Evolutionary conservation across 2,329 filamentous ascomycete species (phyloP).

Genomic region (Aspergillus persii): DNA sequence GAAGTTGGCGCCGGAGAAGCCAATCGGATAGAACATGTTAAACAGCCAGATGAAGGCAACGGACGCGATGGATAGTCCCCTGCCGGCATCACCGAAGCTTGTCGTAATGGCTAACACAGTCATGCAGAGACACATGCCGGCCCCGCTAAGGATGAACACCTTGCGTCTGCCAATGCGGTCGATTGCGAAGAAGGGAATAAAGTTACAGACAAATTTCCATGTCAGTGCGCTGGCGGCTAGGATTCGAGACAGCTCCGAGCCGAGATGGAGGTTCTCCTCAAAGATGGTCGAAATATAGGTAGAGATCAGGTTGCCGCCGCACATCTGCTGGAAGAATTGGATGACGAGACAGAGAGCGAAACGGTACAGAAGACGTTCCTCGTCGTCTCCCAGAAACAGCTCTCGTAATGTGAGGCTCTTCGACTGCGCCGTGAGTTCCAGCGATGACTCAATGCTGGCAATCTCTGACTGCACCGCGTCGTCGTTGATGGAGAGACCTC

Average conservation of each 20-base stretch:
- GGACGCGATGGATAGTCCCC: conserved; percentile 8
- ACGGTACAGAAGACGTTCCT: conserved; percentile 50
- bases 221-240: conserved; percentile 16
- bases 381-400: conserved; percentile 40
- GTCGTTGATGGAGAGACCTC: conserved; percentile 26
- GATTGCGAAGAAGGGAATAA: conserved; percentile 16
- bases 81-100: conserved; percentile 5
- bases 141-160: conserved; percentile 18
- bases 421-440: conserved; percentile 38
- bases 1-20: conserved; percentile 20
- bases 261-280: conserved; percentile 13
- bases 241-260: conserved; percentile 8
- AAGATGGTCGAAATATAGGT: conserved; percentile 37
- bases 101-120: conserved; percentile 15
- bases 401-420: conserved; percentile 40
- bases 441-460: conserved; percentile 46
- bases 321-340: conserved; percentile 48
- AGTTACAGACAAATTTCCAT: conserved; percentile 16
- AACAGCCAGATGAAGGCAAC: conserved; percentile 20
- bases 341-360: conserved; percentile 48
- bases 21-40: conserved; percentile 21
- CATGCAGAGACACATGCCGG: conserved; percentile 19
- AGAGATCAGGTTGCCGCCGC: conserved; percentile 35
- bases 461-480: conserved; percentile 45
- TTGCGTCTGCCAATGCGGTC: conserved; percentile 19